Base-by-base conservation (phyloP, 306 rosid species). In the Rosa multiflora region DNA sequence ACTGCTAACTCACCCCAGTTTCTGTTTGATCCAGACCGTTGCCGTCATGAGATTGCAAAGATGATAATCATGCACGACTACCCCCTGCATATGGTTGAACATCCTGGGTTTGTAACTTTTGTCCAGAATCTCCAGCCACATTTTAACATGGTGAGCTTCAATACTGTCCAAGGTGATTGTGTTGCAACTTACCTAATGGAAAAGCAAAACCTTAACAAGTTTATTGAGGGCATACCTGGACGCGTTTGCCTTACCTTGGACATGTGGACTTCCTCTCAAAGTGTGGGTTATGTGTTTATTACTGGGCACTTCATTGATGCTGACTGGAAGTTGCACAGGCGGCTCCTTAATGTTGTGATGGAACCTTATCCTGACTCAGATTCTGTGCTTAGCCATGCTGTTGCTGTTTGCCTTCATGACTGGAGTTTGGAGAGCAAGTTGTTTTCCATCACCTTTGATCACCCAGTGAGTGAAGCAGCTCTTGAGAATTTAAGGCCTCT, bases 41-140 rank as follows among this genome's bases (percentile, higher is more conserved):
- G 95, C 82, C 98, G 97, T 77, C 92, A 87, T 79, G 97, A 95
- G 83, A 91, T 95, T 88, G 92, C 97, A 77, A 91, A 91, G 83
- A 95, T 95, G 99, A 93, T 95, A 56, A 93, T 95, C 73, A 95
- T 91, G 98, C 99, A 95, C 14, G 98, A 93, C 76, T 95, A 92
- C 85, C 99, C 98, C 26, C 91, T 95, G 75, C 99, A 95, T 86
- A 92, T 95, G 91, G 98, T 95, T 70, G 99, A 95, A 80, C 97
- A 95, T 78, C 92, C 91, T 1, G 98, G 99, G 67, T 92, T 95
- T 89, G 83, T 93, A 79, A 85, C 96, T 67, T 95, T 95, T 81
- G 93, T 89, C 51, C 92, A 88, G 84, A 90, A 89, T 86, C 97
- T 95, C 78, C 97, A 95, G 88, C 99, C 99, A 61, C 93, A 84